A percentile compares a stretch with the other conserved stretches of the same genome.
These are phyloP conservation scores for Erythrobasidium hasegawianum DNA, from an alignment of 1,284 basidiomycete species.

Conservation along the genomic window DNA sequence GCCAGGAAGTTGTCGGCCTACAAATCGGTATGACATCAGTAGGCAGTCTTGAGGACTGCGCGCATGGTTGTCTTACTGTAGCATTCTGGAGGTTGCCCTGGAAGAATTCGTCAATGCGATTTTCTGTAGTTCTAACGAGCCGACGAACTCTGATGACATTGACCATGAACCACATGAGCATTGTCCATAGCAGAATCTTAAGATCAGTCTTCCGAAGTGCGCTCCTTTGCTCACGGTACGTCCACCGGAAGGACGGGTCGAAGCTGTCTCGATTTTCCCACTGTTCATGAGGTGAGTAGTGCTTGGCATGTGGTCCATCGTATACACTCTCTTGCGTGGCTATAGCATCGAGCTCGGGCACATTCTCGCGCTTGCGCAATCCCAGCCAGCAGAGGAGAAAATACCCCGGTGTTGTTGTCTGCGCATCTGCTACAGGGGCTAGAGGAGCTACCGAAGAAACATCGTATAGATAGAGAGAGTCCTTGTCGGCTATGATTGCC, in stretches of 20 bases:
- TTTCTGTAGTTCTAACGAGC: too few relatives aligned
- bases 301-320: conserved; percentile 27
- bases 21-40: conserved; percentile 41
- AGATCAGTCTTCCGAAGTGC: neutral
- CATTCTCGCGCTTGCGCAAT: neutral
- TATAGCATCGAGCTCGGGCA: neutral
- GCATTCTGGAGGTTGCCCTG: conserved; percentile 37
- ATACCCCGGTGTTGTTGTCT: neutral
- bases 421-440: neutral
- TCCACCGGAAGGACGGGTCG: conserved; percentile 19
- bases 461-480: conserved; percentile 1
- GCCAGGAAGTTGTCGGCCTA: conserved; percentile 50
- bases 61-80: conserved; percentile 27
- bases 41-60: neutral
- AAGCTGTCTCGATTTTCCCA: conserved; percentile 35
- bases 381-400: neutral
- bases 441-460: neutral
- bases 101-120: too few relatives aligned
- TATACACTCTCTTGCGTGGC: conserved; percentile 36
- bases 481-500: neutral
- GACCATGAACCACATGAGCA: conserved; percentile 9
- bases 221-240: conserved; percentile 4
- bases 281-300: conserved; percentile 25
- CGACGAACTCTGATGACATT: conserved; percentile 13
- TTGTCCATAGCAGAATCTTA: conserved; percentile 12